These are phyloP conservation scores for Saccharum hybrid DNA, from an alignment of 202 grass and related monocot genomes.

Conservation along the genomic window DNA sequence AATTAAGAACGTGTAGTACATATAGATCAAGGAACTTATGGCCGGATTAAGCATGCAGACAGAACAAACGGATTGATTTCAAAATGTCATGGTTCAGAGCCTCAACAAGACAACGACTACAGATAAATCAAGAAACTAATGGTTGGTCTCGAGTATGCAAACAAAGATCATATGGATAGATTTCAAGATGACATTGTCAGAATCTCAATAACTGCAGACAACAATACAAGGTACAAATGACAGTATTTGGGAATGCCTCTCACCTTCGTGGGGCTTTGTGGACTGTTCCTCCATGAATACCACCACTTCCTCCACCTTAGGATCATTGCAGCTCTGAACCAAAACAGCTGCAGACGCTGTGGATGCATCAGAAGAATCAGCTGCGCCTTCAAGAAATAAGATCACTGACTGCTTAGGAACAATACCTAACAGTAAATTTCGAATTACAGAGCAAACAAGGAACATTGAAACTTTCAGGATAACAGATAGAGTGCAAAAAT, in stretches of 20 bases:
- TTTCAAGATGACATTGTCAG: not conserved
- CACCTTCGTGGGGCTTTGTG: slow-evolving; percentile 39
- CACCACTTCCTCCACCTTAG: slow-evolving; percentile 18
- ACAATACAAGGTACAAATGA: not conserved
- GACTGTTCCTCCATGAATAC: slow-evolving; percentile 3
- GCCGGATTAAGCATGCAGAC: not conserved
- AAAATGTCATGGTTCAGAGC: not conserved
- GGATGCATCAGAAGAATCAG: slow-evolving; percentile 26
- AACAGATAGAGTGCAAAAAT: not conserved
- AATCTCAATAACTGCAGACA: not conserved
- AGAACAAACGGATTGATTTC: not conserved
- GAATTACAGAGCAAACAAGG: slow-evolving; percentile 2
- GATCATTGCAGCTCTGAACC: not conserved
- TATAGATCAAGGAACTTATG: not conserved
- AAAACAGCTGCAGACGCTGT: slow-evolving; percentile 8
- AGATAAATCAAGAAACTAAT: not conserved
- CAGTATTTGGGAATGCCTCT: slow-evolving; percentile 16
- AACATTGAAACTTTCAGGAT: not conserved
- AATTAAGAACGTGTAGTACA: not conserved
- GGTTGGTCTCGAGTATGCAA: not conserved
- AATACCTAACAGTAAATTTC: not conserved
- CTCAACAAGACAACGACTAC: not conserved
- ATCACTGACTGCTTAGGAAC: slow-evolving; percentile 13
- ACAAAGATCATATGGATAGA: not conserved
- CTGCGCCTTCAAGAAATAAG: slow-evolving; percentile 17